Evolutionary conservation across 2,329 filamentous ascomycete species (phyloP), one percentile per base, ranked within the genome.

Genomic region (Tolypocladium cylindrosporum): DNA sequence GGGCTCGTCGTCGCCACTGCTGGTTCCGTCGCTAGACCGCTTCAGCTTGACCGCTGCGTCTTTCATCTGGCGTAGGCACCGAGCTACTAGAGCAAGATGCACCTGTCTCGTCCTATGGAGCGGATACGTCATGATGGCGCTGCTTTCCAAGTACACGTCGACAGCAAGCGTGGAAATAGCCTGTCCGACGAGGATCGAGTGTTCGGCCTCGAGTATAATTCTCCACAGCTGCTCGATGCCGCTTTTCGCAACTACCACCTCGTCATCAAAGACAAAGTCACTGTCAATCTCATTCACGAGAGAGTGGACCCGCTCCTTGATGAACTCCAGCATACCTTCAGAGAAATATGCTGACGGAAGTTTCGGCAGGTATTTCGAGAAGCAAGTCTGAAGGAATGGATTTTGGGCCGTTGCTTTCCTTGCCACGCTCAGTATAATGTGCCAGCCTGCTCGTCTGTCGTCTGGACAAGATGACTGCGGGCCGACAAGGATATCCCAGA

Each of bases 191-290:
- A 95, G 85, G 0, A 79, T 81, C 42, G 80, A 75, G 42, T 82
- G 76, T 6, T 85, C 83, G 1, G 89, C 85, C 19, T 82, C 86
- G 56, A 96, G 75, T 40, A 93, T 84, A 64, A 96, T 83, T 31
- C 85, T 83, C 92, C 92, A 96, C n/a, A 96, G 75, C 58, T 91
- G 81, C 64, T 94, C 88, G 50, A 82, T 77, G 34, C 74, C 82
- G 62, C 71, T 81, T 60, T 76, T 80, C 62, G 80, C 75, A 36
- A 83, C 68, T 13, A 77, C 72, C n/a, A 77, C 73, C 9, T 78
- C 74, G 52, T 82, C 79, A 57, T 82, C 78, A 27, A 84, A 71
- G 24, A 78, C 67, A 54, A 79, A 75, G 27, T 75, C 75, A 31
- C 31, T 21, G 31, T 69, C 67, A 7, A 67, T 63, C 40, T 78